These are phyloP conservation scores for Beauveria sp. DNA, from an alignment of 2,329 filamentous ascomycete genomes.

Conservation along the genomic window DNA sequence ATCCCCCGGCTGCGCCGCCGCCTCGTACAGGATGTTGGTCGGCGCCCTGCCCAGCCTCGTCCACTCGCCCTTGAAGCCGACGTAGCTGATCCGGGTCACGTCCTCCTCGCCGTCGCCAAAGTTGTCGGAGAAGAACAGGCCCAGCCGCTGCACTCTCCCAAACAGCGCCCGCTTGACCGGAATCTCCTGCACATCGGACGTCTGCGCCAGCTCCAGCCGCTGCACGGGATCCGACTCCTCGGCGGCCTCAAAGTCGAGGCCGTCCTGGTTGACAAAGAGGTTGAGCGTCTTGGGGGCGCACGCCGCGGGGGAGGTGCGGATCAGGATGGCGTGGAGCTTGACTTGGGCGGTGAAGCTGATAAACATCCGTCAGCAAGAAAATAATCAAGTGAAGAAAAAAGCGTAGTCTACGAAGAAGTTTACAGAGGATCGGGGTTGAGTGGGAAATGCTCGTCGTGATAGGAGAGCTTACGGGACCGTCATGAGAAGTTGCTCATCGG, in stretches of 20 bases:
- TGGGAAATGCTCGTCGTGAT: background rate
- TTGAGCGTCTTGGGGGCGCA: constrained; percentile 77
- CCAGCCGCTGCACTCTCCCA: constrained; percentile 73
- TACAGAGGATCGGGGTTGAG: background rate
- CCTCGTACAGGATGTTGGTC: constrained; percentile 83
- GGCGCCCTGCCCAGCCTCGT: constrained; percentile 69
- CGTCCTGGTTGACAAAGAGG: constrained; percentile 78
- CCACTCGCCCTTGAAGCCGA: constrained; percentile 93
- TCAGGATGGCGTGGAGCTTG: constrained; percentile 80
- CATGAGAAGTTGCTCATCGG: constrained; percentile 91
- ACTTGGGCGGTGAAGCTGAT: constrained; percentile 84
- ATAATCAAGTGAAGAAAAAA: background rate
- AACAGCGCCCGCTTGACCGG: constrained; percentile 83
- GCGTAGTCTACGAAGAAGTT: background rate
- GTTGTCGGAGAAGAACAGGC: constrained; percentile 88
- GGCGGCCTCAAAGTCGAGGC: constrained; percentile 76
- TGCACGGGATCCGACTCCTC: constrained; percentile 66
- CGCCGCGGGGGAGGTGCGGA: constrained; percentile 66
- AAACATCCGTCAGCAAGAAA: background rate
- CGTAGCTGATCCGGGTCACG: constrained; percentile 68
- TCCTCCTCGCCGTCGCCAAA: constrained; percentile 76
- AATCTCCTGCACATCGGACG: constrained; percentile 77
- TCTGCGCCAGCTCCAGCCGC: constrained; percentile 68
- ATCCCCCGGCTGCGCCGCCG: constrained; percentile 83
- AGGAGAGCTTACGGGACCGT: constrained; percentile 64